These are phyloP conservation scores for Cucumis melo DNA, from an alignment of 306 rosid genomes.

Conservation along the genomic window DNA sequence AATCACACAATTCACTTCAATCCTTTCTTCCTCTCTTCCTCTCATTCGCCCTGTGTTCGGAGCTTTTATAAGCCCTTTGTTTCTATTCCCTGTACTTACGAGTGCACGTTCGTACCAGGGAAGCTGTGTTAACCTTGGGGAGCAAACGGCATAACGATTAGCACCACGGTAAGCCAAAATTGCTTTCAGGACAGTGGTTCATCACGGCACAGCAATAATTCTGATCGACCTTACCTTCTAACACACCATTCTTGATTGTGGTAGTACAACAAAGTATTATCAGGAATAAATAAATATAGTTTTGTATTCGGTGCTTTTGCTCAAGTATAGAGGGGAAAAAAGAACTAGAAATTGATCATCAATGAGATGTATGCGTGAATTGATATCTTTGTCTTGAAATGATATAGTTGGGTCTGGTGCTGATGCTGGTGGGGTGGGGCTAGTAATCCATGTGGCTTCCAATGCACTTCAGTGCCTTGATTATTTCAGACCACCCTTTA, in stretches of 20 bases:
- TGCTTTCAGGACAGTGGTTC: too few species aligned
- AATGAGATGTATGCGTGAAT: conserved; percentile 29
- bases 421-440: conserved; percentile 14
- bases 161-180: too few species aligned
- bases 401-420: conserved; percentile 13
- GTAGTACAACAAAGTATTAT: neutral
- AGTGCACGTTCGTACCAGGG: too few species aligned
- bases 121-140: too few species aligned
- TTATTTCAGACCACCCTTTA: conserved; percentile 34
- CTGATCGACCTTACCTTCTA: too few species aligned
- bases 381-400: conserved; percentile 12
- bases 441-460: conserved; percentile 26
- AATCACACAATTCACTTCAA: too few species aligned
- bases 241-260: neutral
- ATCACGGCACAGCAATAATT: too few species aligned
- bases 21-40: too few species aligned
- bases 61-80: too few species aligned
- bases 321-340: neutral
- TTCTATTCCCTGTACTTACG: too few species aligned
- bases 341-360: conserved; percentile 13
- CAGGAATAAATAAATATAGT: neutral
- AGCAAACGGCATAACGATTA: too few species aligned
- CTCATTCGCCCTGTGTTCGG: too few species aligned
- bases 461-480: conserved; percentile 22
- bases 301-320: neutral